Evolutionary conservation across 371 early-diverging fungal genomes (phyloP), one percentile per base, ranked within the genome.

Genomic region (Mortierella sp.): DNA sequence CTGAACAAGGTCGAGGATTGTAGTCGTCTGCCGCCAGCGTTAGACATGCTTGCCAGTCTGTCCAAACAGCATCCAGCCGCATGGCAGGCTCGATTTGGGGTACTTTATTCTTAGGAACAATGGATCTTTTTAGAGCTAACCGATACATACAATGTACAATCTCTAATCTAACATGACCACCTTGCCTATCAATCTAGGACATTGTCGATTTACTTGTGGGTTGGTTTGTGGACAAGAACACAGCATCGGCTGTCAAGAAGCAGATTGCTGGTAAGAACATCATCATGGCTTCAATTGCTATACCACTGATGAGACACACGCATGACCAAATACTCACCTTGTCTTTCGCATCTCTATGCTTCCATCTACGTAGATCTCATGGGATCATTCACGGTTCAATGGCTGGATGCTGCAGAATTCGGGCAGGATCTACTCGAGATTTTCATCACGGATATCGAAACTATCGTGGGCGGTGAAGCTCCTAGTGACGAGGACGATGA

Each of bases 121-220:
- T 24, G 16, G 38, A 12, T 6, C 46, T 71, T 48, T 71, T 41
- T 71, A 16, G 24, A 38, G n/a, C 14, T 16, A 55, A 7, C 35
- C 32, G 56, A 12, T 10, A 68, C 4, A 43, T 32, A 4, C 2
- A 16, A 3, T 10, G 16, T 14, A 55, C 35, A 32, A 24, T 7
- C 8, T 29, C 7, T 10, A 4, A n/a, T 18, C 29, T 68, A 29
- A 43, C 11, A 51, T 55, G 24, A n/a, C 11, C 21, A 32, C 35
- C 54, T 71, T 46, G 2, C 24, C 56, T 16, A 44, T 35, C 24
- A 29, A 41, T 27, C 55, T 82, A 95, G 92, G 92, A 93, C 60
- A 88, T 95, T 41, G 88, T 94, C 60, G 92, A 94, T 79, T 80
- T 93, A 11, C 85, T 96, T 7, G 91, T 94, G n/a, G 95, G 93